Base-by-base conservation (phyloP, 345 rosid species). In the Noccaea bulbosa region DNA sequence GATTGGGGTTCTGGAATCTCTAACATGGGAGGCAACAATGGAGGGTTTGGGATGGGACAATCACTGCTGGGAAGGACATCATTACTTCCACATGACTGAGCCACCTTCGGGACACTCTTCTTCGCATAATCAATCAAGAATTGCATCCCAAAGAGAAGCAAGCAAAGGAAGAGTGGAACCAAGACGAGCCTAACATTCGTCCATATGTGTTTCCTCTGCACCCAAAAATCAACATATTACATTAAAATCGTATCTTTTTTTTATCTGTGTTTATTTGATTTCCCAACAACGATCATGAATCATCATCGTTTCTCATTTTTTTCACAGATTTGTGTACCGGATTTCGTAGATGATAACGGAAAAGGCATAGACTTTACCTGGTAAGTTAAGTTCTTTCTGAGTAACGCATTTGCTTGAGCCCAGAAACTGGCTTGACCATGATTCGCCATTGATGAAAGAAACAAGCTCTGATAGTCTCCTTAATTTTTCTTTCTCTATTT, bases 321-420 rank as follows among this genome's bases (percentile, higher is more conserved):
- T 1, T 20, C 22, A 20, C 22, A 20, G 22, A 20, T 20, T 0
- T 20, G 22, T 20, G 22, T 20, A 20, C 22, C 22, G 22, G 1
- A 20, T 20, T 20, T 50, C 33, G 33, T 50, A 50, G n/a, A 33
- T 7, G 62, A 58, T n/a, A 39, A 38, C 24, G 24, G 24, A 7
- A 16, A 6, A 11, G 9, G 9, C 16, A 39, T 11, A 58, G 2
- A 56, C 35, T 24, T 20, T 34, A 93, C 98, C 94, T 93, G 98
- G 66, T 65, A 88, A 49, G 86, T 89, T 82, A 89, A 77, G 80
- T 89, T 93, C 81, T 91, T 93, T 17, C 93, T 77, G 50, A 89
- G 86, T 73, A 93, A 78, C 74, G 97, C 96, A 74, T 86, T 84
- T 46, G 90, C 85, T 68, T 86, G 98, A 59, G 87, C 71, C 80